Percentiles rank a stretch among this genome's conserved stretches.
phyloP scores from a whole-genome alignment of 2,329 filamentous ascomycete genomes.

The Teratosphaeria epicoccoides region DNA sequence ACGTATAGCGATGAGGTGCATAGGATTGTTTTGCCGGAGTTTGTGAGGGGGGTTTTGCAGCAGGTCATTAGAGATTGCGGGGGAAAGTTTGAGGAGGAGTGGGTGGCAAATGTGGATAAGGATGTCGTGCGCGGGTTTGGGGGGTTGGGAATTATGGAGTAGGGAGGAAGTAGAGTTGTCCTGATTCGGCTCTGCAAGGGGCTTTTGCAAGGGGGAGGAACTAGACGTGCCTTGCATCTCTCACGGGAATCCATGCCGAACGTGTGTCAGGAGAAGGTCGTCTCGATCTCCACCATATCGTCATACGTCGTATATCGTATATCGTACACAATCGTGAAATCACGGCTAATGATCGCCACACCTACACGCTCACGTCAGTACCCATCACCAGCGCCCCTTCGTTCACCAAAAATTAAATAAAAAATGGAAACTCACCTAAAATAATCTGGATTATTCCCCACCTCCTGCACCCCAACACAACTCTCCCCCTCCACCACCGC shows the following conservation, averaged over 20 bases:
- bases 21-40: conserved; percentile 52
- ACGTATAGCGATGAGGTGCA: conserved; percentile 56
- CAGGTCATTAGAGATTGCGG: conserved; percentile 50
- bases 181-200: no score
- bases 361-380: not conserved
- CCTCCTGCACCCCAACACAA: not conserved
- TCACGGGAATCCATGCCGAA: no score
- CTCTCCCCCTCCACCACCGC: not conserved
- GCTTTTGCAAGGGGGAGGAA: not conserved
- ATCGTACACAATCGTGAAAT: not conserved
- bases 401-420: no score
- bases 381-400: not conserved
- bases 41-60: conserved; percentile 52
- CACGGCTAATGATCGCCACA: not conserved
- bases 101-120: conserved; percentile 63
- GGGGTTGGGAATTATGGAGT: conserved; percentile 23
- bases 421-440: not conserved
- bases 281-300: no score
- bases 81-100: conserved; percentile 57
- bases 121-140: conserved; percentile 59
- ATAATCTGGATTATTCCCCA: not conserved
- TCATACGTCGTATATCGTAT: not conserved
- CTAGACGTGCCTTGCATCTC: not conserved
- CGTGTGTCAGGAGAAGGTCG: no score
- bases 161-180: not conserved